These are phyloP conservation scores for Zygosaccharomyces kombuchaensis DNA, from an alignment of 805 yeast species.

Conservation along the genomic window DNA sequence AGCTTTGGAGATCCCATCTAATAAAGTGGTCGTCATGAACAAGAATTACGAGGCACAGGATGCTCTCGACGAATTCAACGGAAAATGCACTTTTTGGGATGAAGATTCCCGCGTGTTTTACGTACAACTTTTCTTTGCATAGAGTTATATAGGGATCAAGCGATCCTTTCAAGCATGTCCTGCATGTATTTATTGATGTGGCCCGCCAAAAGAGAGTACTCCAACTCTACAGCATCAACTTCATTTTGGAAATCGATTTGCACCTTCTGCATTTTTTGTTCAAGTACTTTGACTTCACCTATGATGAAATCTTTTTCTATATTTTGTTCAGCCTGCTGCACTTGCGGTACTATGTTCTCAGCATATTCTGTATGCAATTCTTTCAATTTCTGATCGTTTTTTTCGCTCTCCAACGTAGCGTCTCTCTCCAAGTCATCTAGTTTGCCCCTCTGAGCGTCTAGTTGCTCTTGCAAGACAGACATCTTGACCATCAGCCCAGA, in stretches of 20 bases:
- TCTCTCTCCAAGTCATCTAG: slow-evolving; percentile 46
- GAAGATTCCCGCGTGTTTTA: slow-evolving; percentile 61
- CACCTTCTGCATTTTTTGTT: slow-evolving; percentile 33
- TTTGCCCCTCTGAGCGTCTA: slow-evolving; percentile 47
- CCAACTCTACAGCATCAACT: slow-evolving; percentile 48
- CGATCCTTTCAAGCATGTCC: slow-evolving; percentile 21
- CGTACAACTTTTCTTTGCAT: slow-evolving; percentile 58
- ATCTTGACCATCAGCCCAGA: slow-evolving; percentile 41
- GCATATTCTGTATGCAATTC: slow-evolving; percentile 45
- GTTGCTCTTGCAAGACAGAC: slow-evolving; percentile 39
- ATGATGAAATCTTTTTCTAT: slow-evolving; percentile 37
- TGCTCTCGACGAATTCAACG: slow-evolving; percentile 35
- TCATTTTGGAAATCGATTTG: slow-evolving; percentile 48
- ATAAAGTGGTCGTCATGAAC: slow-evolving; percentile 42
- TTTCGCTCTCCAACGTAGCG: slow-evolving; percentile 41
- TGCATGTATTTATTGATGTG: slow-evolving; percentile 48
- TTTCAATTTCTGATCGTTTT: slow-evolving; percentile 43
- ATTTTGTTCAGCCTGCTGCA: slow-evolving; percentile 44
- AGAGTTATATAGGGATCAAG: slow-evolving; percentile 4
- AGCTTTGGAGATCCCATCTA: slow-evolving; percentile 66
- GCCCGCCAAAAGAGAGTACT: slow-evolving; percentile 50
- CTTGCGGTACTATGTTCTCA: slow-evolving; percentile 45
- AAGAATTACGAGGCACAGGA: slow-evolving; percentile 28
- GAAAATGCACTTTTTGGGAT: slow-evolving; percentile 69
- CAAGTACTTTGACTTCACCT: slow-evolving; percentile 39